Conservation (phyloP, 228 moss, liverwort and hornwort genomes). For the Sphagnum fallax region DNA sequence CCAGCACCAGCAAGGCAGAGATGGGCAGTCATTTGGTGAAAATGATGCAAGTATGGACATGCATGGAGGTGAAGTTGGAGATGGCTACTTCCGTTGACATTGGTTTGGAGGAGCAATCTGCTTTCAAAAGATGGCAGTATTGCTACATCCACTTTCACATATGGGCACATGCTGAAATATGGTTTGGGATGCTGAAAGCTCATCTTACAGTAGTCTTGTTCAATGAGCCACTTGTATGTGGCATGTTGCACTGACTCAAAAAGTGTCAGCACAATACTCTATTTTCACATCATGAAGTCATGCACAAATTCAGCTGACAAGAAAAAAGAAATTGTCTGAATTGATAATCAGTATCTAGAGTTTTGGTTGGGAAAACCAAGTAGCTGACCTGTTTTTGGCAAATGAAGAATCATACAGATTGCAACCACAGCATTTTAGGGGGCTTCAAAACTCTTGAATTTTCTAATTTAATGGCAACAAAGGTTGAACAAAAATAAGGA, state of each 20-base stretch:
- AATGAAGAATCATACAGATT: too few species aligned
- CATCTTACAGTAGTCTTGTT: not conserved
- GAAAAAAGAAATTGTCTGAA: too few species aligned
- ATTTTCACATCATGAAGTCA: too few species aligned
- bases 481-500: too few species aligned
- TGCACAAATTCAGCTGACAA: too few species aligned
- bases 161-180: not conserved
- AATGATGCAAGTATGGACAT: constrained; percentile 61
- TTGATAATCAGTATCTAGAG: too few species aligned
- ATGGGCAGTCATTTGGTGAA: constrained; percentile 30
- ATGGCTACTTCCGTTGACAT: constrained; percentile 36
- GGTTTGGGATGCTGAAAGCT: not conserved
- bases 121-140: constrained; percentile 6
- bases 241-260: not conserved
- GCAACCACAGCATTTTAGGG: too few species aligned
- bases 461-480: too few species aligned
- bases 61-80: constrained; percentile 39
- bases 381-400: too few species aligned
- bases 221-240: not conserved
- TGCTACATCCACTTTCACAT: not conserved
- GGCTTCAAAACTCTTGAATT: too few species aligned
- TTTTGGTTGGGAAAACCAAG: too few species aligned
- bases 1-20: constrained; percentile 13
- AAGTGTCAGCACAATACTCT: too few species aligned
- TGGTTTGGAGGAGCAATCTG: constrained; percentile 5